phyloP scores from a whole-genome alignment of 495 filamentous ascomycete species.

The Endocarpon pusillum region DNA sequence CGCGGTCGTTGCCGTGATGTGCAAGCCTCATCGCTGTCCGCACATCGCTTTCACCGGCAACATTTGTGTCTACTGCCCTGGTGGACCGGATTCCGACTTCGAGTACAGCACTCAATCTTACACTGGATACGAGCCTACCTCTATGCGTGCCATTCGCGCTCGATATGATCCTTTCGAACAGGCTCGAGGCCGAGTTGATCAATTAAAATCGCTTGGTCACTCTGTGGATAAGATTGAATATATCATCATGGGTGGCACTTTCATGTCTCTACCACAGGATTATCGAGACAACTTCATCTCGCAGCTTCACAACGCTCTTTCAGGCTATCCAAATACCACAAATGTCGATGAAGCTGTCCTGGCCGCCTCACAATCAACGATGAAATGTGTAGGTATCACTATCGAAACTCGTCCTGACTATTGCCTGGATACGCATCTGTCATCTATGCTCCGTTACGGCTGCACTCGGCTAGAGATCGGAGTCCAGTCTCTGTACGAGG shows the following conservation, averaged over 20 bases:
- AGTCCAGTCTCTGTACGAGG: constrained; percentile 92
- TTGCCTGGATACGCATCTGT: constrained; percentile 80
- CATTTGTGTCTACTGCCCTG: constrained; percentile 97
- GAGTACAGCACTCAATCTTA: constrained; percentile 98
- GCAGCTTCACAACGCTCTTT: constrained; percentile 88
- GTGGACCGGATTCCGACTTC: constrained; percentile 92
- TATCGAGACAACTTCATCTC: constrained; percentile 89
- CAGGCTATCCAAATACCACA: constrained; percentile 75
- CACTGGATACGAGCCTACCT: constrained; percentile 94
- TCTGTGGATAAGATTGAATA: constrained; percentile 98
- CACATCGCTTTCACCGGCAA: constrained; percentile 97
- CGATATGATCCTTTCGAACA: constrained; percentile 98
- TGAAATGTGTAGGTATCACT: constrained; percentile 96
- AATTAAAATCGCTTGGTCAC: constrained; percentile 86
- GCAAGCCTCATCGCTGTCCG: constrained; percentile 93
- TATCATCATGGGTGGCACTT: constrained; percentile 98
- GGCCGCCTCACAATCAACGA: constrained; percentile 80
- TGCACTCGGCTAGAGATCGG: constrained; percentile 90
- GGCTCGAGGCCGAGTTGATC: constrained; percentile 85
- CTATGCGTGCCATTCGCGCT: constrained; percentile 93
- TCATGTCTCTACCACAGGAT: constrained; percentile 82
- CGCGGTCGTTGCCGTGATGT: constrained; percentile 99
- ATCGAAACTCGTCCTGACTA: constrained; percentile 97
- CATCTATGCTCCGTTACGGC: constrained; percentile 88
- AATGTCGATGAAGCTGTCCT: constrained; percentile 90